phyloP scores from a whole-genome alignment of 768 basidiomycete species.

The Floccularia luteovirens region DNA sequence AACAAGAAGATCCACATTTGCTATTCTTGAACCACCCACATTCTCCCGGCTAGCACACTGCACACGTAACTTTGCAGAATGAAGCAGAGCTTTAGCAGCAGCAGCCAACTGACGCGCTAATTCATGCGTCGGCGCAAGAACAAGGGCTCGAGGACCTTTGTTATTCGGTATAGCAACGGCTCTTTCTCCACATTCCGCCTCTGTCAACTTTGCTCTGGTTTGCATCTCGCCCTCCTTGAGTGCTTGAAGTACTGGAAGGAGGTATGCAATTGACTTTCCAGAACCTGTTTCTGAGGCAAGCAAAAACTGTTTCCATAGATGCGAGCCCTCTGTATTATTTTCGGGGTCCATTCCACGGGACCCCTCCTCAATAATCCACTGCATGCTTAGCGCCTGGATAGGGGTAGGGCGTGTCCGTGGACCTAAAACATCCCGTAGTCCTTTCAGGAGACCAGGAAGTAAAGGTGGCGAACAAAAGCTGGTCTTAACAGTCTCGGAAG shows the following conservation, averaged over 20 bases:
- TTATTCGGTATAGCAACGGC: slow-evolving; percentile 5
- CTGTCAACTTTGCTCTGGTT: slow-evolving; percentile 2
- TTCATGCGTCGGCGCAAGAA: slow-evolving; percentile 88
- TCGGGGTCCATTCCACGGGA: background rate
- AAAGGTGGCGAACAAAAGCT: slow-evolving; percentile 70
- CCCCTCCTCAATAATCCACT: slow-evolving; percentile 42
- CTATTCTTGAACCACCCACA: slow-evolving; percentile 14
- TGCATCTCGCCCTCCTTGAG: slow-evolving; percentile 59
- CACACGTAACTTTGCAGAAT: slow-evolving; percentile 71
- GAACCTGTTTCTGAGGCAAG: slow-evolving; percentile 89
- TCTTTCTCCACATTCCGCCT: background rate
- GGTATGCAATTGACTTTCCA: slow-evolving; percentile 87
- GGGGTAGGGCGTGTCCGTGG: slow-evolving; percentile 53
- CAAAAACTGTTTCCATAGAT: slow-evolving; percentile 44
- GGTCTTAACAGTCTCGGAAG: too few species aligned
- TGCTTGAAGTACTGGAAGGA: slow-evolving; percentile 74
- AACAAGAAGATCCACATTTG: slow-evolving; percentile 45
- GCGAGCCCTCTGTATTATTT: slow-evolving; percentile 7
- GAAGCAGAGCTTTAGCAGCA: slow-evolving; percentile 69
- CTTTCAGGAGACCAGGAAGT: slow-evolving; percentile 52
- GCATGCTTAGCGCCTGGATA: slow-evolving; percentile 71
- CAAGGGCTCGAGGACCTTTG: slow-evolving; percentile 65
- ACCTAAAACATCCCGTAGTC: slow-evolving; percentile 53
- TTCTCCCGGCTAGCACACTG: slow-evolving; percentile 50
- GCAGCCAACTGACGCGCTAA: slow-evolving; percentile 72